Percentiles rank a stretch among this genome's conserved stretches.
These are phyloP conservation scores for Ormosia emarginata DNA, from an alignment of 306 rosid species.

Conservation along the genomic window DNA sequence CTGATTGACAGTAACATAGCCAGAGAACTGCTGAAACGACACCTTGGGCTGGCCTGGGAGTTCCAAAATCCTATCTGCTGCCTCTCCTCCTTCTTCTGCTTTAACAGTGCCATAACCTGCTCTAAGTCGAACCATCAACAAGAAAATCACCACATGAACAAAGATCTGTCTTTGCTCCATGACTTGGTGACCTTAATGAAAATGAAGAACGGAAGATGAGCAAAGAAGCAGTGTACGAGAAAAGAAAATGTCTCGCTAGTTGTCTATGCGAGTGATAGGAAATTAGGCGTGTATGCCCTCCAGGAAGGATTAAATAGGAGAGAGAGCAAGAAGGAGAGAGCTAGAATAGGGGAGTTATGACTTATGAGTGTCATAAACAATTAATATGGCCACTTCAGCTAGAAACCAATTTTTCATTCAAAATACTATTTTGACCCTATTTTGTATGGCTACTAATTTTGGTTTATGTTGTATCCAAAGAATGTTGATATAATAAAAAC, in stretches of 20 bases:
- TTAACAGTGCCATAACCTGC: background rate
- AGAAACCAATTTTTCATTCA: background rate
- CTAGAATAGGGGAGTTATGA: background rate
- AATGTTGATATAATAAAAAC: constrained; percentile 13
- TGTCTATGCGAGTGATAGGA: constrained; percentile 37
- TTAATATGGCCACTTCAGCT: constrained; percentile 12
- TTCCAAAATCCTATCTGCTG: constrained; percentile 55
- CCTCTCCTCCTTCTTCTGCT: constrained; percentile 39
- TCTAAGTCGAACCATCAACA: constrained; percentile 22
- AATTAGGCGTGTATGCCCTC: constrained; percentile 19
- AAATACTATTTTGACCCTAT: constrained; percentile 30
- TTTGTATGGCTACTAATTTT: constrained; percentile 21
- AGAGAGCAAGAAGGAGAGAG: constrained; percentile 20
- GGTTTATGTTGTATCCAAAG: constrained; percentile 1
- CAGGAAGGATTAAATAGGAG: constrained; percentile 69
- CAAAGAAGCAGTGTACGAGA: background rate
- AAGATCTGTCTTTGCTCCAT: constrained; percentile 53
- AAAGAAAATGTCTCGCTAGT: constrained; percentile 18
- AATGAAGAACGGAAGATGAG: constrained; percentile 12
- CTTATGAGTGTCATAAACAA: constrained; percentile 1
- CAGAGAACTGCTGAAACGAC: constrained; percentile 76
- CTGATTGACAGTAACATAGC: constrained; percentile 76
- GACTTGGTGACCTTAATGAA: constrained; percentile 5
- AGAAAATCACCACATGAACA: constrained; percentile 25
- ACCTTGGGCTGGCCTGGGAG: constrained; percentile 95